Base-by-base conservation (phyloP, 2,329 filamentous ascomycete genomes). In the Xylariales sp. region DNA sequence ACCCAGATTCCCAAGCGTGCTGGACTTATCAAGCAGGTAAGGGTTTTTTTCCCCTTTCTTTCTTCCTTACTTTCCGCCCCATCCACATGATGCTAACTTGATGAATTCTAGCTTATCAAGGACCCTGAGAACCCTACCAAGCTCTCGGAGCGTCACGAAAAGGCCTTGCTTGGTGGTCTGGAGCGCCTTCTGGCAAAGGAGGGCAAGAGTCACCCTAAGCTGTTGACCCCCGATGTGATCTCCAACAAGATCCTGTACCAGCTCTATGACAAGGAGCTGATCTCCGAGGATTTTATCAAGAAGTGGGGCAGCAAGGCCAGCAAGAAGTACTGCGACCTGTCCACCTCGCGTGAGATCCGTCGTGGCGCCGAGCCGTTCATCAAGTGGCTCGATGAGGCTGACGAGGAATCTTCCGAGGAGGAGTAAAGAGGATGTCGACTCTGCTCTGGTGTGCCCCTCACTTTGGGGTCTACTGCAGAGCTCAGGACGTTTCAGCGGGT, bases 251-350 rank as follows among this genome's bases (percentile, higher is more conserved):
- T 98, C 54, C 76, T 98, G 47, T 79, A 95, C 63, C 77, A 85
- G 55, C 85, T 91, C 69, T 98, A 97, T 67, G 80, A 96, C 66
- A 76, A 88, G 55, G 93, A 98, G 51, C 76, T 98, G 39, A 71
- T 95, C 54, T 81, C 76, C 36, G 93, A 98, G 70, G 90, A 95
- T 47, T 79, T 89, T 13, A 80, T 95, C 59, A 86, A 83, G 66
- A 83, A 84, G 52, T 98, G 93, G 91, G 91, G 90, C 49, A 76
- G 78, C 59, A 95, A 93, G 76, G 89, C 91, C 42, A 95, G 88
- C 79, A 96, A 95, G 83, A 96, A 96, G 73, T 97, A 97, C 62
- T 87, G 94, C 52, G 91, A 97, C 61, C 66, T 94, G 44, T 61
- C 83, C 43, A 90, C 82, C 44, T 95, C 88, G 69, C 91, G 89